Percentiles rank a stretch among this genome's conserved stretches.
phyloP scores from a whole-genome alignment of 163 green algal species.

The Chlamydomonas reinhardtii region DNA sequence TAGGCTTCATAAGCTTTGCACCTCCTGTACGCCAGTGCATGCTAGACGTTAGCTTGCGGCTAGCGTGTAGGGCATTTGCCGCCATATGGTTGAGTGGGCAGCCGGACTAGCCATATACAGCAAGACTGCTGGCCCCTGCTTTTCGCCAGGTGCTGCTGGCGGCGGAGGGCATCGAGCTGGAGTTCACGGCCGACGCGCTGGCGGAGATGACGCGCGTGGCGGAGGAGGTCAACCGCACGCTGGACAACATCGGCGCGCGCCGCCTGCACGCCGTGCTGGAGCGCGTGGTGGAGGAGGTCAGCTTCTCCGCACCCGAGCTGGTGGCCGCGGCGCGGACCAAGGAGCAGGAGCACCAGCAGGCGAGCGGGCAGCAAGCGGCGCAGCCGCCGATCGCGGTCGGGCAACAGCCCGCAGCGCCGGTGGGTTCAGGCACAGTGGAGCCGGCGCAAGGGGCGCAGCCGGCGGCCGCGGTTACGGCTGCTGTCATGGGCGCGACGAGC shows the following conservation, averaged over 20 bases:
- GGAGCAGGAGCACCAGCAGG: background rate
- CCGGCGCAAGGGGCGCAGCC: background rate
- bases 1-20: too few species aligned
- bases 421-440: background rate
- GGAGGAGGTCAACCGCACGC: slow-evolving; percentile 86
- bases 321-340: slow-evolving; percentile 54
- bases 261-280: slow-evolving; percentile 96
- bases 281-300: slow-evolving; percentile 93
- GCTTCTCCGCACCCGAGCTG: slow-evolving; percentile 78
- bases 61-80: too few species aligned
- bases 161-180: slow-evolving; percentile 92
- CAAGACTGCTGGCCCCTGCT: too few species aligned
- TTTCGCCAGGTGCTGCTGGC: slow-evolving; percentile 76
- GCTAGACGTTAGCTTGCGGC: too few species aligned
- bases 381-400: background rate
- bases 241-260: slow-evolving; percentile 94
- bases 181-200: slow-evolving; percentile 86
- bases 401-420: background rate
- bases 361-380: background rate
- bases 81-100: too few species aligned
- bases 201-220: slow-evolving; percentile 86
- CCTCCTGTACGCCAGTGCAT: too few species aligned
- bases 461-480: background rate
- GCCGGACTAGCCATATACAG: too few species aligned
- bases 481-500: too few species aligned